Conservation (phyloP, 371 early-diverging fungal species). For the Furculomyces boomerangus region DNA sequence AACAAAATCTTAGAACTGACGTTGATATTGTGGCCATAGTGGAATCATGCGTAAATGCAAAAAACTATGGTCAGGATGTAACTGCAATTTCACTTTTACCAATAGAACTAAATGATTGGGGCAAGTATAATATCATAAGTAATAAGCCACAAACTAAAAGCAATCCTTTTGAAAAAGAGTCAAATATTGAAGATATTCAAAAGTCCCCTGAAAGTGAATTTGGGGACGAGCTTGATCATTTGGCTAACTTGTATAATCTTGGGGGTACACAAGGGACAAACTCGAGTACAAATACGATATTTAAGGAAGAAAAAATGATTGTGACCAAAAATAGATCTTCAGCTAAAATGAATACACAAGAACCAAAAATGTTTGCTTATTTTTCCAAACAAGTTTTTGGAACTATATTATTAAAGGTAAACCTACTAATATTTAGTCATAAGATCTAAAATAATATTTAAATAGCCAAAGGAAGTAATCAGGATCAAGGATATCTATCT, state of each 20-base stretch:
- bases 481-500: too few species aligned
- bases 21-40: background rate
- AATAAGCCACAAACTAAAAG: background rate
- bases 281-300: too few species aligned
- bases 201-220: background rate
- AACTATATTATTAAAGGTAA: too few species aligned
- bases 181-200: background rate
- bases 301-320: too few species aligned
- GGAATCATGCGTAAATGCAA: background rate
- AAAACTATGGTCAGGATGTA: background rate
- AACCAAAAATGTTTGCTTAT: too few species aligned
- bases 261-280: too few species aligned
- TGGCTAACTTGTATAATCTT: background rate
- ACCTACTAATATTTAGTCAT: too few species aligned
- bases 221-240: background rate
- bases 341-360: too few species aligned
- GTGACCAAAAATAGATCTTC: too few species aligned
- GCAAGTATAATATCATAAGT: background rate
- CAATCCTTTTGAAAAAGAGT: background rate
- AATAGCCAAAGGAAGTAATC: too few species aligned
- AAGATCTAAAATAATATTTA: too few species aligned
- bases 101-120: background rate
- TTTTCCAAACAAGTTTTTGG: too few species aligned
- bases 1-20: background rate
- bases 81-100: background rate